Base-by-base conservation (phyloP, 2,329 filamentous ascomycete species). In the Claviceps arundinis region DNA sequence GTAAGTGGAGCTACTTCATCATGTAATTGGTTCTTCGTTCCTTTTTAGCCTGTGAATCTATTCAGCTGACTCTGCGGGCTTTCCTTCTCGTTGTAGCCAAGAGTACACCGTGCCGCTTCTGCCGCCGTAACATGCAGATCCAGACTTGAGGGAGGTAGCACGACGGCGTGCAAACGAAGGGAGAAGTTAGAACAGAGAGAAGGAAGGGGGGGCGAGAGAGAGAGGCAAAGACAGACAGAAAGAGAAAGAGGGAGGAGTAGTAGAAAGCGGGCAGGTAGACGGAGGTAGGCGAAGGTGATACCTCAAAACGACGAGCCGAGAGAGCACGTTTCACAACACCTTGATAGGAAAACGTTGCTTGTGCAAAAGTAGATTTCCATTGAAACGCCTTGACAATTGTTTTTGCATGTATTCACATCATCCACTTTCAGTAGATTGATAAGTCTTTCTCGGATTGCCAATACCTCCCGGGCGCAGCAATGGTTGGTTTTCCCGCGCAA, bases 391-490 rank as follows among this genome's bases (percentile, higher is more conserved):
- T 11, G 30, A 34, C 30, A 11, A 16, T 2, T 22, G 3, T 22
- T 22, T 22, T 22, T n/a, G 44, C 7, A 37, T 37, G 19, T 19
- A 16, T 24, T 38, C 22, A 44, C 19, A 34, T 52, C 41, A 54
- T 22, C 34, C 46, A 52, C 56, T 47, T 37, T 53, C 56, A 43
- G 62, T 63, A 14, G 68, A 61, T 55, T 66, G 62, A 55, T 73
- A 73, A 52, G 63, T 68, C 55, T 61, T 66, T 54, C 66, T 64
- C 24, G 70, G 69, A 56, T 71, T 73, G 19, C 74, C 74, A 41
- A 75, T 76, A 45, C 74, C 73, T 5, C 73, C 74, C 0, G 73
- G 73, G 41, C 66, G 70, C 44, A 78, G 64, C 43, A 78, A 62
- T 5, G 75, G 75, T 55, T 75, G 70, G 41, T 70, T 76, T 61